phyloP scores from a whole-genome alignment of 2,329 filamentous ascomycete species.

The Alternaria sp. region DNA sequence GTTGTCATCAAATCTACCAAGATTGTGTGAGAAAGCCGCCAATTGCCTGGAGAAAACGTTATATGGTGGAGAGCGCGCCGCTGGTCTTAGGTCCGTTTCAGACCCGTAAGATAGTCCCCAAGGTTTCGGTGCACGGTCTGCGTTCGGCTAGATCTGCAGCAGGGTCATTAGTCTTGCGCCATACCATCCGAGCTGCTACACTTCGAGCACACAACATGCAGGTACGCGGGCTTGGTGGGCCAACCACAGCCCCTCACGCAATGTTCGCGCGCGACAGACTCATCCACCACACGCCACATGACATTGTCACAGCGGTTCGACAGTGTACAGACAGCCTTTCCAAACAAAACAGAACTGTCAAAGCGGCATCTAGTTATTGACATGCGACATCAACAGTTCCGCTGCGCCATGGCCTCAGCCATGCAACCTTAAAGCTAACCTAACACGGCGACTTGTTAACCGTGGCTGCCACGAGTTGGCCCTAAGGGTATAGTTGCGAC shows the following conservation, averaged over 20 bases:
- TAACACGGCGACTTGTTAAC: constrained; percentile 11
- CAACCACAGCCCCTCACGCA: not conserved
- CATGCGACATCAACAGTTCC: constrained; percentile 20
- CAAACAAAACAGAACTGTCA: constrained; percentile 1
- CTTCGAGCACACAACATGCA: constrained; percentile 14
- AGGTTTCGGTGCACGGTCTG: constrained; percentile 25
- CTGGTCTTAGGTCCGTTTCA: constrained; percentile 27
- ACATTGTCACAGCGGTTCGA: not conserved
- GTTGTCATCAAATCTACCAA: not conserved
- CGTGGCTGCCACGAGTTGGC: constrained; percentile 6
- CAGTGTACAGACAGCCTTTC: not conserved
- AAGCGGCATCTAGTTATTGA: constrained; percentile 22
- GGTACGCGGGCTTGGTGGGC: not conserved
- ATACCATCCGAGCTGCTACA: constrained; percentile 13
- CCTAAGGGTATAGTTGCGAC: constrained; percentile 26
- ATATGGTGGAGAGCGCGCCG: not conserved
- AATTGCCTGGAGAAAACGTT: constrained; percentile 3
- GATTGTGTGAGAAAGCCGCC: not conserved
- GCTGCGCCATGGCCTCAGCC: constrained; percentile 5
- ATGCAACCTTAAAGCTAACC: constrained; percentile 16
- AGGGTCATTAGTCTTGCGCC: constrained; percentile 16
- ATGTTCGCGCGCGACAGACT: not conserved
- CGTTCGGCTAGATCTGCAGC: constrained; percentile 27
- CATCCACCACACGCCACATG: not conserved
- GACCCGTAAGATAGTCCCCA: constrained; percentile 19